Percentiles rank a stretch among this genome's conserved stretches.
These are phyloP conservation scores for Rutstroemia sp. DNA, from an alignment of 2,329 filamentous ascomycete genomes.

Conservation along the genomic window DNA sequence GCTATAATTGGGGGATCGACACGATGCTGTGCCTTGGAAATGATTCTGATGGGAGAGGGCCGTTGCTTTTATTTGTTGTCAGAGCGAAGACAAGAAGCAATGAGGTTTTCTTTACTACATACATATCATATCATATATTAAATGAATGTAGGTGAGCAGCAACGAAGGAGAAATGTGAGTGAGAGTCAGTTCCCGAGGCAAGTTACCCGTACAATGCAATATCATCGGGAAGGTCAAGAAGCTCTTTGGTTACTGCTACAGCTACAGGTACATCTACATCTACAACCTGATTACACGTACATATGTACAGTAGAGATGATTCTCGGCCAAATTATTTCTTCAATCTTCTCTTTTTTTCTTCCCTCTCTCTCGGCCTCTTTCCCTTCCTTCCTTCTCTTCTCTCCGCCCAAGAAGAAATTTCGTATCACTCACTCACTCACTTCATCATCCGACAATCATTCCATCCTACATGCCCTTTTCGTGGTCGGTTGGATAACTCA, in stretches of 20 bases:
- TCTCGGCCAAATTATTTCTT: background rate
- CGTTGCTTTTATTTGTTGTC: background rate
- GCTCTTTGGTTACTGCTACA: no score
- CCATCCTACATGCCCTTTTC: no score
- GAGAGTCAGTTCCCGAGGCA: no score
- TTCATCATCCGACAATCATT: background rate
- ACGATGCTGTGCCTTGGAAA: background rate
- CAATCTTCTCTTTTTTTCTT: background rate
- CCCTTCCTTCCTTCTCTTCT: background rate
- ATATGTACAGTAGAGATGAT: background rate
- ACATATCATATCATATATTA: no score
- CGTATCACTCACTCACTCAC: background rate
- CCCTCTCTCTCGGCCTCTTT: background rate
- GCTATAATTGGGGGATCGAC: no score
- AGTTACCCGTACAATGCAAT: no score
- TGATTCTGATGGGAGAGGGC: background rate
- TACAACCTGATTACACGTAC: background rate
- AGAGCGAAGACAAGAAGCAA: no score
- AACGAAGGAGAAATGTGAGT: no score
- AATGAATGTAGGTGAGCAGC: no score
- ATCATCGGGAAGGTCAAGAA: no score
- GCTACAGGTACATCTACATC: background rate
- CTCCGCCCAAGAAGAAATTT: background rate
- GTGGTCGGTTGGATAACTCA: background rate
- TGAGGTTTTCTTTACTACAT: no score